These are phyloP conservation scores for Chaetomiaceae sp. DNA, from an alignment of 2,329 filamentous ascomycete species.

Conservation along the genomic window DNA sequence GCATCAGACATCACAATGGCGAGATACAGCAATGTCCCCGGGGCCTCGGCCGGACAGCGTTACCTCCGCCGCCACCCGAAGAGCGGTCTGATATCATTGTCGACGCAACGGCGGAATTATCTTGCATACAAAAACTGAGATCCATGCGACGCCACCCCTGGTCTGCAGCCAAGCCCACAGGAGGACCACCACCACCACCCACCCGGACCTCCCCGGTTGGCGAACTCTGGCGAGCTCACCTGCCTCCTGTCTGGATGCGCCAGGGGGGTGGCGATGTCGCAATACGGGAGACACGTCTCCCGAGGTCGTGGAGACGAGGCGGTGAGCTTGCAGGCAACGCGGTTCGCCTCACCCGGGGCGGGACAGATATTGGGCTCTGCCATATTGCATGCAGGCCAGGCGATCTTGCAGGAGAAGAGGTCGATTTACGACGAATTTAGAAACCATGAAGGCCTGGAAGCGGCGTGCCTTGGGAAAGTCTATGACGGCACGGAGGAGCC, in stretches of 20 bases:
- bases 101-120: too few relatives aligned
- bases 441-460: not conserved
- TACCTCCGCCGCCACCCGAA: not conserved
- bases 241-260: not conserved
- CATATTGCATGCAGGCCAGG: not conserved
- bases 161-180: too few relatives aligned
- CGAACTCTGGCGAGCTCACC: not conserved
- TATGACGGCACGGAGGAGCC: not conserved
- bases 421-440: not conserved
- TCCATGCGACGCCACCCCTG: not conserved
- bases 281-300: constrained; percentile 5
- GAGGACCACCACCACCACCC: not conserved
- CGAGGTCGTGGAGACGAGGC: constrained; percentile 12
- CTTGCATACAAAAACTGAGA: too few relatives aligned
- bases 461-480: not conserved
- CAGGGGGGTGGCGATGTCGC: not conserved
- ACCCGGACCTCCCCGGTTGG: not conserved
- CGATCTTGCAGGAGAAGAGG: constrained; percentile 1
- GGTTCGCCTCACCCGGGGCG: constrained; percentile 6
- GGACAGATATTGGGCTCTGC: constrained; percentile 3
- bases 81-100: not conserved
- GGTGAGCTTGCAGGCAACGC: constrained; percentile 10
- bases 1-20: too few relatives aligned
- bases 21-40: too few relatives aligned
- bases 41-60: not conserved